Evolutionary conservation across 306 rosid genomes (phyloP).

Genomic region (Hippophae rhamnoides): DNA sequence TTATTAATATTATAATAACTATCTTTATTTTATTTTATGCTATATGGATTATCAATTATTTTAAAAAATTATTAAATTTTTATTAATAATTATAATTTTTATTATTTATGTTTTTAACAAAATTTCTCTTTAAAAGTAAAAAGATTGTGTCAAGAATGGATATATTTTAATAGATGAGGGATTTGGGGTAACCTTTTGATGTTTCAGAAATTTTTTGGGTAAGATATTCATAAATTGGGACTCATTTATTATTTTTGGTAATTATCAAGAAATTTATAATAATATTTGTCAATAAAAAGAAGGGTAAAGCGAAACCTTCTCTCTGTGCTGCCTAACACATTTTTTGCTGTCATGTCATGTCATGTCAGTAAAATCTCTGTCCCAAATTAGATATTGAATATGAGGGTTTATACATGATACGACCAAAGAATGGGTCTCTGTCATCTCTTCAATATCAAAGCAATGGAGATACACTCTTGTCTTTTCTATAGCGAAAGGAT

Average conservation of each 20-base stretch:
- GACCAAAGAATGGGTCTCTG: too few species aligned
- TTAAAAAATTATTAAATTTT: too few species aligned
- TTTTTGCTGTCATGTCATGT: slow-evolving; percentile 35
- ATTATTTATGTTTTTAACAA: not conserved
- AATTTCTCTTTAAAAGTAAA: not conserved
- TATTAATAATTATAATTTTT: not conserved
- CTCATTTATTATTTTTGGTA: not conserved
- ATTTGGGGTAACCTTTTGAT: too few species aligned
- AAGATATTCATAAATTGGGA: not conserved
- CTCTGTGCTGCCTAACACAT: slow-evolving; percentile 30
- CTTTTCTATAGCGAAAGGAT: too few species aligned
- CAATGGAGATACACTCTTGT: too few species aligned
- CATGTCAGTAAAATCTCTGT: not conserved
- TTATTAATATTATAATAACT: too few species aligned
- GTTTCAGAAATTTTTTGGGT: too few species aligned
- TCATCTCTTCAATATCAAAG: too few species aligned
- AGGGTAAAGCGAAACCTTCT: slow-evolving; percentile 23
- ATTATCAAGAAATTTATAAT: not conserved
- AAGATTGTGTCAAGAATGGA: too few species aligned
- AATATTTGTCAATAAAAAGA: not conserved
- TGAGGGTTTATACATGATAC: not conserved
- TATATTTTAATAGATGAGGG: too few species aligned
- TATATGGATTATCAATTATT: too few species aligned
- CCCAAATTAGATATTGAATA: slow-evolving; percentile 2
- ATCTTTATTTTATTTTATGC: too few species aligned